Base-by-base conservation (phyloP, 2,329 filamentous ascomycete genomes). In the Colletotrichum incanum region DNA sequence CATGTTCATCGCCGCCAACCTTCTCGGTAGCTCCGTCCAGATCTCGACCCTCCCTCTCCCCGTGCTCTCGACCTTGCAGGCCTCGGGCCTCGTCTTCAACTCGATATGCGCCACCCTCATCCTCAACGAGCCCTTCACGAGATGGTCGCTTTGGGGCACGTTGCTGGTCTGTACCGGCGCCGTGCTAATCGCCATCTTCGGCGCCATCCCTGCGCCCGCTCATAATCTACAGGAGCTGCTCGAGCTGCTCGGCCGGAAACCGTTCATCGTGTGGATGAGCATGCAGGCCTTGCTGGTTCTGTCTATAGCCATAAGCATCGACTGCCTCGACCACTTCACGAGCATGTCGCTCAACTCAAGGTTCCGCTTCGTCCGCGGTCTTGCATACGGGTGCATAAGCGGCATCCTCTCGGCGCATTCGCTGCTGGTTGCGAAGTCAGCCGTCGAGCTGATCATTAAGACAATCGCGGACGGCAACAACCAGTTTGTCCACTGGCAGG, bases 31-130 rank as follows among this genome's bases (percentile, higher is more conserved):
- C 84, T 96, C 94, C 47, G 96, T 99, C 71, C 96, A 99, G 84
- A 98, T 99, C 80, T 98, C 96, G 39, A 98, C 96, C 0, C 87
- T 99, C 55, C 96, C 96, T 20, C 87, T 99, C 28, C 96, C 96
- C 26, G 95, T 99, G 7, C 89, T 99, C 43, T 98, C 96, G 68
- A 98, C 96, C 1, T 86, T 99, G 47, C 96, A 99, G 84, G 96
- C 96, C 23, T 97, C 96, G 4, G 96, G 96, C 55, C 88, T 99
- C 67, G 96, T 99, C 74, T 99, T 99, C 88, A 99, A 99, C 86
- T 98, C 96, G 69, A 94, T 98, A 82, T 98, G 97, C 87, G 96
- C 96, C 73, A 97, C 95, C 55, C 85, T 98, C 69, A 94, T 98
- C 78, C 89, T 99, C 59, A 92, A 93, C 78, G 96, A 99, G 83